Evolutionary conservation across 257 asterid species (phyloP), one percentile per base, ranked within the genome.

Genomic region (Prunella vulgaris): DNA sequence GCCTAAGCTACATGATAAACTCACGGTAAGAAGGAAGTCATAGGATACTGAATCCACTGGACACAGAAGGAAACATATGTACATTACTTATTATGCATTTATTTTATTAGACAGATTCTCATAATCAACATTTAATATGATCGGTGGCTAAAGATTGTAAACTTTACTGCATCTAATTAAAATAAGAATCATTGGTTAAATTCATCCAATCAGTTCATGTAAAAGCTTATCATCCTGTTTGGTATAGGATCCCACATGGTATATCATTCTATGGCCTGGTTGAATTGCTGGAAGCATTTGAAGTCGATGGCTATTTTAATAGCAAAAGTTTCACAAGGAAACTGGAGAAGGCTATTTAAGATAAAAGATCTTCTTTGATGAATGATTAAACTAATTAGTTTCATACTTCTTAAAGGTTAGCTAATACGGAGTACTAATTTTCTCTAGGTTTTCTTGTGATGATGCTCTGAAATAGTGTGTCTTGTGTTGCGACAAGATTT

Each of bases 211-310:
- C 48, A 59, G 32, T 35, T 62, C 66, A 38, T 21, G 54, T 27
- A 60, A n/a, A 4, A 5, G 54, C 18, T 30, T 5, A 21, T 27
- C 15, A 57, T 69, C 48, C 12, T 12, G 33, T 48, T 7, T 28
- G 32, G 20, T 33, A 10, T 49, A 33, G 17, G 33, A 66, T 42
- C 27, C 35, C 64, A 15, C 13, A 32, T 4, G 64, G 30, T n/a
- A 35, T 20, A 60, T 60, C 53, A 60, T 32, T 48, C 60, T 14
- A 60, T 13, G 51, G 18, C 54, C 53, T 32, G 14, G 7, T 6
- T 53, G 37, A 70, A 70, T 28, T 18, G 42, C 27, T 38, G 35
- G 58, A 69, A 68, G 59, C 44, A 69, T 40, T 28, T 37, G 66
- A 57, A 54, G 64, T 25, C 58, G 37, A 69, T 25, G 21, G 22